Percentiles rank a stretch among this genome's conserved stretches.
Evolutionary conservation across 768 basidiomycete species (phyloP).

Genomic region (Trametes cingulata): DNA sequence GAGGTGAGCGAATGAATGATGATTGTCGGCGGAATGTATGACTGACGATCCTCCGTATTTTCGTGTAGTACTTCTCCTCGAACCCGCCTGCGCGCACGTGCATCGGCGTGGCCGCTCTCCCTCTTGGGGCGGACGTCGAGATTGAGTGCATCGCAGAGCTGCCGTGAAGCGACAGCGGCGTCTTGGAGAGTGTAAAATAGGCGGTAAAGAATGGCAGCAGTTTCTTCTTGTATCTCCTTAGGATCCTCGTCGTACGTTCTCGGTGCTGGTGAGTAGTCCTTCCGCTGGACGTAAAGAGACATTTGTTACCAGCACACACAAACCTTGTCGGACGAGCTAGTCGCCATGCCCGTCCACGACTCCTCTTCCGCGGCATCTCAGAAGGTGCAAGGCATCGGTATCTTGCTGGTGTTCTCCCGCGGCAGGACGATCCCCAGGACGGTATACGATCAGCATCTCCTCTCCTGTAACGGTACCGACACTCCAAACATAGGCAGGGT

Average conservation of each 20-base stretch:
- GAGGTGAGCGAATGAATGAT: constrained; percentile 28
- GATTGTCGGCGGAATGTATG: not conserved
- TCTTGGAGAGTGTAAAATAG: not conserved
- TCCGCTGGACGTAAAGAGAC: no score
- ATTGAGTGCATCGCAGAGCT: constrained; percentile 60
- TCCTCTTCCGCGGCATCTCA: not conserved
- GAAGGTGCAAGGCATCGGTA: not conserved
- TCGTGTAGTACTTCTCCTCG: constrained; percentile 48
- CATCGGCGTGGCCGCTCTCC: constrained; percentile 54
- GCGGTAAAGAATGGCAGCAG: not conserved
- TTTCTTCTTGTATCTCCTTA: not conserved
- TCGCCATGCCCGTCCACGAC: not conserved
- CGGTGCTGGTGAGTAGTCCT: not conserved
- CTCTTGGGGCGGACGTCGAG: constrained; percentile 56
- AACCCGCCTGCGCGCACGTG: constrained; percentile 59
- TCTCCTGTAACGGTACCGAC: not conserved
- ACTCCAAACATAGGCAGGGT: no score
- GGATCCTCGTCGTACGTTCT: not conserved
- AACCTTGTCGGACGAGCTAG: not conserved
- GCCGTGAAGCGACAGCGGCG: constrained; percentile 5
- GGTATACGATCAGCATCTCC: not conserved
- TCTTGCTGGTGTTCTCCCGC: not conserved
- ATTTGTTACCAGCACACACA: no score
- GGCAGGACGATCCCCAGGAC: not conserved
- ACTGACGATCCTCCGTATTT: not conserved